Percentiles rank a stretch among this genome's conserved stretches.
phyloP scores from a whole-genome alignment of 2,329 filamentous ascomycete genomes.

The Aaosphaeria pasadenensis region DNA sequence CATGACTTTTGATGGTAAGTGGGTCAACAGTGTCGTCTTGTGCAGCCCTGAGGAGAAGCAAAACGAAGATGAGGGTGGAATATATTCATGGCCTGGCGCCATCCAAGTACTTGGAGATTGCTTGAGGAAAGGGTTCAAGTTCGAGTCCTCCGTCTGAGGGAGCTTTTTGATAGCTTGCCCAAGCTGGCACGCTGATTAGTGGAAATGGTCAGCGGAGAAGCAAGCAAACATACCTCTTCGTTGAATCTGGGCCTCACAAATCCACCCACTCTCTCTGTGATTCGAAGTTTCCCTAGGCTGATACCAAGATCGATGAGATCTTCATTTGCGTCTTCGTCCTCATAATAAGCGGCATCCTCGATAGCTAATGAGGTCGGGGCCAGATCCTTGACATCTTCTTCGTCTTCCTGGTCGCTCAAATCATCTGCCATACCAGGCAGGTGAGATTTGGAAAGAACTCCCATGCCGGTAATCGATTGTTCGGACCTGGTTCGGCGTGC shows the following conservation, averaged over 20 bases:
- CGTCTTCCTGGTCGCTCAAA: conserved; percentile 55
- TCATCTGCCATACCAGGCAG: conserved; percentile 45
- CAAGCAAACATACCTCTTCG: conserved; percentile 60
- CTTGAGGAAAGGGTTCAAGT: conserved; percentile 7
- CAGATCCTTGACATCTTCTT: conserved; percentile 56
- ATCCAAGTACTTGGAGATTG: conserved; percentile 48
- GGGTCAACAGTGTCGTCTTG: conserved; percentile 51
- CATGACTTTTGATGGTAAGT: conserved; percentile 57
- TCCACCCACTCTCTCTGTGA: conserved; percentile 72
- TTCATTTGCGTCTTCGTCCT: conserved; percentile 62
- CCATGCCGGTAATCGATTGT: conserved; percentile 7
- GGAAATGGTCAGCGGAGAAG: neutral
- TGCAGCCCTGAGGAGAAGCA: conserved; percentile 57
- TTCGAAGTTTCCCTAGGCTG: conserved; percentile 66
- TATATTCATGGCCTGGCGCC: conserved; percentile 62
- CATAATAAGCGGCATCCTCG: conserved; percentile 66
- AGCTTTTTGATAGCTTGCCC: conserved; percentile 27
- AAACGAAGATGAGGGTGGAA: conserved; percentile 65
- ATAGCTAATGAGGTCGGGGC: conserved; percentile 62
- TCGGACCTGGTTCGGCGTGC: conserved; percentile 41
- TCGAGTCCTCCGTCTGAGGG: conserved; percentile 5
- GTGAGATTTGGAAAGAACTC: conserved; percentile 1
- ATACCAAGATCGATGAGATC: conserved; percentile 72
- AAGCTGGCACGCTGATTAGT: conserved; percentile 16
- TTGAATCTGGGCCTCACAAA: conserved; percentile 67